Evolutionary conservation across 1,284 basidiomycete species (phyloP).

Genomic region (Exobasidium cylindrosporum): DNA sequence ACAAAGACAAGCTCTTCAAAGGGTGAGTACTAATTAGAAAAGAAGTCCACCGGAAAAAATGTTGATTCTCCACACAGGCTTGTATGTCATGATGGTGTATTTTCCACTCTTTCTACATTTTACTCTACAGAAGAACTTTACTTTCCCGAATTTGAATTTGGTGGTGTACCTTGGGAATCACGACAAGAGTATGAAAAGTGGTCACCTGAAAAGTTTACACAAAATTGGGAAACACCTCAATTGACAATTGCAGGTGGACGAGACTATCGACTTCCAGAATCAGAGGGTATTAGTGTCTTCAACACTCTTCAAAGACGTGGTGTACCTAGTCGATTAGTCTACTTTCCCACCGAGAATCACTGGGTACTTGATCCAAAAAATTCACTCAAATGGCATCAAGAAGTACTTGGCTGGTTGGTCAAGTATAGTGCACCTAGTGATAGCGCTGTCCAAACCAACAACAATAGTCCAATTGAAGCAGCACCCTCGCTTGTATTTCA

Average conservation of each 20-base stretch:
- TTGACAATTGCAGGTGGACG: constrained; percentile 39
- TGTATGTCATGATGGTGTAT: constrained; percentile 44
- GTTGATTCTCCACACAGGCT: constrained; percentile 11
- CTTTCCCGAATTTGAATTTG: constrained; percentile 40
- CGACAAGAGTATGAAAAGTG: constrained; percentile 1
- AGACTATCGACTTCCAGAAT: constrained; percentile 32
- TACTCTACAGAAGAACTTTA: constrained; percentile 46
- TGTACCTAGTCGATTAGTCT: constrained; percentile 33
- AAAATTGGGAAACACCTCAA: constrained; percentile 40
- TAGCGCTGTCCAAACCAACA: neutral
- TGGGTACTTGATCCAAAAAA: constrained; percentile 36
- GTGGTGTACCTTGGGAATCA: constrained; percentile 29
- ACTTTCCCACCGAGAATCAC: constrained; percentile 40
- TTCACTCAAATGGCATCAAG: constrained; percentile 35
- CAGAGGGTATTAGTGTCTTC: constrained; percentile 33
- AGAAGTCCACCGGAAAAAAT: too few relatives aligned
- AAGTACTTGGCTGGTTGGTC: constrained; percentile 39
- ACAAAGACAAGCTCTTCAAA: constrained; percentile 40
- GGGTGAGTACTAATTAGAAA: constrained; percentile 15
- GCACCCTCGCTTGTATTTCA: neutral
- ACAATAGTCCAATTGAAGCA: too few relatives aligned
- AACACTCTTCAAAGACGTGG: constrained; percentile 37
- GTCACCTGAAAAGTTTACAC: constrained; percentile 14
- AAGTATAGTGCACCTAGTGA: constrained; percentile 17
- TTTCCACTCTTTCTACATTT: constrained; percentile 20